Base-by-base conservation (phyloP, 306 rosid species). In the Styphnolobium japonicum region DNA sequence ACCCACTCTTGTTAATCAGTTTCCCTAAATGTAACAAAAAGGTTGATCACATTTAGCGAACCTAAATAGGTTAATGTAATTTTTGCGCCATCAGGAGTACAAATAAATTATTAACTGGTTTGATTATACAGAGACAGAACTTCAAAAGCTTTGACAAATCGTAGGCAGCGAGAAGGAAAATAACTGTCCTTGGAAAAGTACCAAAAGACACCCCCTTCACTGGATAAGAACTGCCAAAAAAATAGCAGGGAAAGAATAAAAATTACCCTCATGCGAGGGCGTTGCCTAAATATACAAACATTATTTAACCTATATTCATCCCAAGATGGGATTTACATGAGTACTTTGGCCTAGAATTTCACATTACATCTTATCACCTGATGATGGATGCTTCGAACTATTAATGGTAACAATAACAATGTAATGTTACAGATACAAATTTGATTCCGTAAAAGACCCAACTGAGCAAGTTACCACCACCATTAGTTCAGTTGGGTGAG, bases 271-370 rank as follows among this genome's bases (percentile, higher is more conserved):
- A 61, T 22, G 67, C n/a, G 22, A 25, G 51, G 31, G 51, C 36
- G 8, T 48, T 55, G 42, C 73, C 45, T 78, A 79, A 71, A 87
- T 80, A 81, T 81, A 81, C 82, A 87, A 87, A 80, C 73, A 83
- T 51, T 53, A 10, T 57, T 72, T 70, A 46, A 73, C 42, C 75
- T 68, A 25, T 52, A 73, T 34, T 55, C 51, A 88, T 89, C 97
- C 92, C 95, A 88, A 89, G 92, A 62, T 45, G 67, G 94, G 96
- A 90, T 87, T 86, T 81, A 87, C 82, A 83, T 71, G 67, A 57
- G 57, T 78, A 62, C 29, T 55, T 63, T 48, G 73, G 43, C 63
- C 76, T 46, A 60, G 46, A 67, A 73, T 65, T 31, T 67, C 67
- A 57, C 84, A 55, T 51, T 75, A 45, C 70, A 86, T 71, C 25